These are phyloP conservation scores for Fusarium secorum DNA, from an alignment of 2,329 filamentous ascomycete species.

Conservation along the genomic window DNA sequence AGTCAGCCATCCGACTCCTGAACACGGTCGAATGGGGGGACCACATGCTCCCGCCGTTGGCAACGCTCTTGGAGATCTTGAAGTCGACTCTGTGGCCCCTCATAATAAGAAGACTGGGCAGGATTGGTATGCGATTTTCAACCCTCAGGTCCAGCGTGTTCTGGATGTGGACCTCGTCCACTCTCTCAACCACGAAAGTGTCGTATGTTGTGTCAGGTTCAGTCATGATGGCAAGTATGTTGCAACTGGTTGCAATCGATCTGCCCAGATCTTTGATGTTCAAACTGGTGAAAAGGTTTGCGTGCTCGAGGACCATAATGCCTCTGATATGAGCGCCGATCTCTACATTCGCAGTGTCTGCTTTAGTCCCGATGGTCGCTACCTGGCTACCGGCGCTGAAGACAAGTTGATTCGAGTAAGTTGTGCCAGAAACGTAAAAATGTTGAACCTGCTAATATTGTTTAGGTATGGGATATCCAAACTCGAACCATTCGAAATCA, in stretches of 20 bases:
- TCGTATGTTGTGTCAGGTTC: conserved; percentile 98
- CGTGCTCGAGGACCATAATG: conserved; percentile 86
- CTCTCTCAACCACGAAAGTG: conserved; percentile 91
- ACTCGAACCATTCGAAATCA: conserved; percentile 85
- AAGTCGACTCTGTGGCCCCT: conserved; percentile 83
- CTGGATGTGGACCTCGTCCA: conserved; percentile 95
- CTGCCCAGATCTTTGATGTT: conserved; percentile 99
- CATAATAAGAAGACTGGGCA: conserved; percentile 87
- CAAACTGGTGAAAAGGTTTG: conserved; percentile 86
- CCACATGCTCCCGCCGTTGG: conserved; percentile 60
- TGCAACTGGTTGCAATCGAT: conserved; percentile 95
- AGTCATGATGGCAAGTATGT: conserved; percentile 95
- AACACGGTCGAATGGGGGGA: conserved; percentile 64
- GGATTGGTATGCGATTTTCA: conserved; percentile 98
- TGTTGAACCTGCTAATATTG: conserved; percentile 13
- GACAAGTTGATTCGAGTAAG: conserved; percentile 95
- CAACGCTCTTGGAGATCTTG: conserved; percentile 81
- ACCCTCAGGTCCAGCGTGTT: conserved; percentile 86
- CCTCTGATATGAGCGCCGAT: conserved; percentile 82
- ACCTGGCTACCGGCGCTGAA: conserved; percentile 93
- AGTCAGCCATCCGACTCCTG: conserved; percentile 83
- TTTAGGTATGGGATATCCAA: conserved; percentile 92
- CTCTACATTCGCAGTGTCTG: conserved; percentile 97
- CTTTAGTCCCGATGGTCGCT: conserved; percentile 96
- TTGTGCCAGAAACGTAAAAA: conserved; percentile 22